A percentile compares a stretch with the other conserved stretches of the same genome.
Evolutionary conservation across 2,329 filamentous ascomycete species (phyloP).

Genomic region (Fragosphaeria purpurea): DNA sequence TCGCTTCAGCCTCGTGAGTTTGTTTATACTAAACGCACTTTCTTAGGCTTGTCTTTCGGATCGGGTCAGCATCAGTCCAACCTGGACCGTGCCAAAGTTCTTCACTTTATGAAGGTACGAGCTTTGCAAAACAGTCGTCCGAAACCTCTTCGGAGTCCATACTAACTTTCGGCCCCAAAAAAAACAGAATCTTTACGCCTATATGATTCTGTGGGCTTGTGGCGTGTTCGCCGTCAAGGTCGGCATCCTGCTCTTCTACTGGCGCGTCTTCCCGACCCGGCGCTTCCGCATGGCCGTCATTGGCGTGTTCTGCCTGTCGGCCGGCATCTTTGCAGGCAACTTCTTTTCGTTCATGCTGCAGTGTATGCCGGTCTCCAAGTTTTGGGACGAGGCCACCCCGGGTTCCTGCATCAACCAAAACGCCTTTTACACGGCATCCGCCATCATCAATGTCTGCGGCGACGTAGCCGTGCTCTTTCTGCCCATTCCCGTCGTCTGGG

Average conservation of each 20-base stretch:
- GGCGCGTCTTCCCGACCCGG: conserved; percentile 9
- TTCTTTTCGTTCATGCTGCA: conserved; percentile 10
- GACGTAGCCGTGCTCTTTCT: conserved; percentile 20
- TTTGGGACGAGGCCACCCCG: conserved; percentile 6
- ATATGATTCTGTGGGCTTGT: conserved; percentile 10
- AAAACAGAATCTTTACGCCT: conserved; percentile 9
- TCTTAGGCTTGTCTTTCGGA: conserved; percentile 5
- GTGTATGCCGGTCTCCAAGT: conserved; percentile 7
- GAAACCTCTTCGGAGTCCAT: not conserved
- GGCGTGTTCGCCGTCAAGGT: conserved; percentile 11
- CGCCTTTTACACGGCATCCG: conserved; percentile 9
- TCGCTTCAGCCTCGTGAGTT: not conserved
- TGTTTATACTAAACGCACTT: too few relatives aligned
- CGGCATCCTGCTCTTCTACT: conserved; percentile 12
- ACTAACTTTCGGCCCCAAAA: not conserved
- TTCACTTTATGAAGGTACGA: conserved; percentile 6
- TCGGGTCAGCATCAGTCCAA: conserved; percentile 10
- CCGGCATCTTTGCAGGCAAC: conserved; percentile 4
- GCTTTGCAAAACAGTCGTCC: not conserved
- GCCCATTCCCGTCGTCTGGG: conserved; percentile 22
- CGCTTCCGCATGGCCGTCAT: conserved; percentile 6
- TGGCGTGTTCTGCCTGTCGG: conserved; percentile 1
- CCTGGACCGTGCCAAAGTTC: not conserved
- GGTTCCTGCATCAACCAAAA: conserved; percentile 9
- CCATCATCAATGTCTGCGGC: conserved; percentile 10